Evolutionary conservation across 139 green algal genomes (phyloP), one percentile per base, ranked within the genome.

Genomic region (Asterochloris erici): DNA sequence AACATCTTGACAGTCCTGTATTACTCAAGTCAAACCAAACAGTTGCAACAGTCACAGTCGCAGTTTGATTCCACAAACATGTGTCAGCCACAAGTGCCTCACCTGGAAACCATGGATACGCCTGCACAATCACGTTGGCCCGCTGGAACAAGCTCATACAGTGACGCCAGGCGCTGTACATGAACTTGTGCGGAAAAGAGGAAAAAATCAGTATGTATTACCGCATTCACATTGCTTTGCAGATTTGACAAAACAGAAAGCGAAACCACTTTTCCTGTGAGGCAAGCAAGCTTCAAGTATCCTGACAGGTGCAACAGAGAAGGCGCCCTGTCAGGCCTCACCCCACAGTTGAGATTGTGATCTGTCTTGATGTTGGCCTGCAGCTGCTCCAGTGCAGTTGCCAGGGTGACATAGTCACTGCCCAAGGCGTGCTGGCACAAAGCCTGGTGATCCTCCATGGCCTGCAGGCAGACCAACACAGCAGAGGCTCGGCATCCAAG

Each of bases 111-210:
- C 68, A 80, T 21, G 76, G 76, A 38, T 80, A 80, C 69, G 76
- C 68, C 76, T 80, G 76, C 14, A 80, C 76, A 70, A 80, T 80
- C 12, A 80, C 76, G 47, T 80, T 80, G 76, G 60, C 76, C 23
- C 76, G 60, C 76, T 80, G 76, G 23, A 80, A 80, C 23, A 80
- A 27, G 12, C 60, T 80, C 76, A 80, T 80, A 76, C 70, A 54
- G 12, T 76, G 70, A 76, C 23, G 23, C n/a, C 14, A 54, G 70
- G 19, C 17, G 66, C 19, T 71, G 66, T 24, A 26, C 19, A 26
- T 26, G 66, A 21, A 71, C 17, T 71, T 71, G 4, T 12, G 66
- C 17, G 10, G 19, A 4, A 71, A 21, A 71, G 17, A 71, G 66
- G 1, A 21, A 70, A 12, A 9, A 71, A 9, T 71, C 66, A 71